Conservation (phyloP, 164 flowering plant genomes). For the Akebia trifoliata region DNA sequence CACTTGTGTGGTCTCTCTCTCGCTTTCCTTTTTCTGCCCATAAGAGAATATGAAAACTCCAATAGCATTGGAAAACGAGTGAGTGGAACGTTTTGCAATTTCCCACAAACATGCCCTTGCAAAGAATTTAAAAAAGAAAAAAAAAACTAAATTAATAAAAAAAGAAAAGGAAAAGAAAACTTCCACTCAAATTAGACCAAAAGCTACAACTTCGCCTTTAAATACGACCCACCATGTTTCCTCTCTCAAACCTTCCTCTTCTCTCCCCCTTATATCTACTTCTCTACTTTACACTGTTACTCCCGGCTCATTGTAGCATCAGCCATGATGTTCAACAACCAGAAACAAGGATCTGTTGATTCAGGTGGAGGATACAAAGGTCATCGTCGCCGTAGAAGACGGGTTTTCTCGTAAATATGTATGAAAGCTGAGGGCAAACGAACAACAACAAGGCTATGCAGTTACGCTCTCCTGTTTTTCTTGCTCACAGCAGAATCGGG, state of each 20-base stretch:
- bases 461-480: constrained; percentile 53
- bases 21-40: too few relatives aligned
- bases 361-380: constrained; percentile 16
- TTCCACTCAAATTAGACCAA: constrained; percentile 11
- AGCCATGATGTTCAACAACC: constrained; percentile 4
- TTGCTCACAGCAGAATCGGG: constrained; percentile 43
- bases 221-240: constrained; percentile 34
- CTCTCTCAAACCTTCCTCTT: constrained; percentile 7
- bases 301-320: background rate
- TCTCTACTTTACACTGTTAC: background rate
- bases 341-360: constrained; percentile 12
- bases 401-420: constrained; percentile 23
- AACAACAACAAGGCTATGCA: constrained; percentile 38
- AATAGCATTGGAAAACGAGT: constrained; percentile 54
- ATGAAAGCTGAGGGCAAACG: constrained; percentile 8
- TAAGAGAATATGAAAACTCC: constrained; percentile 38
- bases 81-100: constrained; percentile 51
- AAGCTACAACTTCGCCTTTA: constrained; percentile 39
- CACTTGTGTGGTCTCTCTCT: constrained; percentile 1
- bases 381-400: constrained; percentile 16
- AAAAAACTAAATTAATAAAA: background rate
- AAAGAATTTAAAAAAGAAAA: background rate
- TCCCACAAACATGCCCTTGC: constrained; percentile 54
- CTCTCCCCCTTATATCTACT: constrained; percentile 5
- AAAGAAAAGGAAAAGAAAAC: background rate